Base-by-base conservation (phyloP, 139 green algal genomes). In the Pseudopediastrum boryanum region DNA sequence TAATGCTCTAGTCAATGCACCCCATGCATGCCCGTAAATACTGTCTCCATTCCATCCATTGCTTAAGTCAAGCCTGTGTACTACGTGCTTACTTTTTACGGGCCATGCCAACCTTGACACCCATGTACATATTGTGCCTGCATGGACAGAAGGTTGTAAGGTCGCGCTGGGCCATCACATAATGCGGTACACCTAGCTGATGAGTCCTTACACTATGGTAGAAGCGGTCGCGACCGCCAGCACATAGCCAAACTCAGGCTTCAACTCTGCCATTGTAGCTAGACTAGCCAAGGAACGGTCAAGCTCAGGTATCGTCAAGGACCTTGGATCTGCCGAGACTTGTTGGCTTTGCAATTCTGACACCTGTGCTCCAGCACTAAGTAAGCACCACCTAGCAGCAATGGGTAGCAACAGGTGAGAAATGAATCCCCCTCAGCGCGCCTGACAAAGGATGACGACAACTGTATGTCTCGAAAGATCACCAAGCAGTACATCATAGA, bases 41-140 rank as follows among this genome's bases (percentile, higher is more conserved):
- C 48, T 19, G 16, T 16, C 48, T 16, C 48, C 48, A 16, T 27
- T 19, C 16, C 48, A 58, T 16, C 48, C 48, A 58, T 27, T 16
- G 48, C 1, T 36, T 77, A 10, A 36, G 25, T 12, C 10, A 68
- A 35, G 25, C 10, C 13, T 12, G 67, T 39, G n/a, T 3, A 65
- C 29, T 23, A 36, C 8, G 16, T 31, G 67, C 67, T 21, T 10
- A 46, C 61, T 43, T 64, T 63, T 75, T 64, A 27, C 61, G 74
- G 13, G 75, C 38, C 27, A 35, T 36, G 3, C 48, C 68, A 27
- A 84, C 78, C 31, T 74, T 71, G 23, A 35, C 46, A 16, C 31
- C 44, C 78, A 84, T 84, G 50, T 75, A 84, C 16, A 79, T 67
- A n/a, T 84, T 58, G 59, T 84, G 78, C 56, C 72, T 79, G 72